Conservation (phyloP, 2,329 filamentous ascomycete genomes). For the Lecanoromycetidae sp. region DNA sequence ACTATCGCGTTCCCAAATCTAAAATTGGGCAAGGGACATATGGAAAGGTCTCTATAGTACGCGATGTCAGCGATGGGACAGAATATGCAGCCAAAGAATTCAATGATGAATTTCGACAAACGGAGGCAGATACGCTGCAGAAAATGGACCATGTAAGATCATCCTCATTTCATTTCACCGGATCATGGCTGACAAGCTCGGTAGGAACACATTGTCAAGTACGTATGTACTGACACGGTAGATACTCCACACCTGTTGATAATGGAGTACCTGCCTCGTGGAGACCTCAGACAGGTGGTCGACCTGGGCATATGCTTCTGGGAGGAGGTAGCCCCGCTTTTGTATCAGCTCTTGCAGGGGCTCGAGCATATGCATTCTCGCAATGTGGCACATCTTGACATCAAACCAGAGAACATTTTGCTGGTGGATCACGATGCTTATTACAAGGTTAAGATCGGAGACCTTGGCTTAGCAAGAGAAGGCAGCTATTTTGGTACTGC, state of each 20-base stretch:
- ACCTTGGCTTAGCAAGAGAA: slow-evolving; percentile 1
- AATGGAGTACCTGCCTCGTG: too few species aligned
- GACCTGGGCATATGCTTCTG: too few species aligned
- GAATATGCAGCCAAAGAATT: neutral
- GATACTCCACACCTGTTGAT: too few species aligned
- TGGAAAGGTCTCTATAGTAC: neutral
- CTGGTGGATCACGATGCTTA: neutral
- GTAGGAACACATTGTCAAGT: too few species aligned
- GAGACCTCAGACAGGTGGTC: too few species aligned
- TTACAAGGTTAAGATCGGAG: neutral
- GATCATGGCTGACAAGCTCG: neutral
- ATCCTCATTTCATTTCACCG: neutral
- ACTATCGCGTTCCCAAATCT: neutral
- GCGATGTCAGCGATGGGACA: neutral
- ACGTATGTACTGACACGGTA: too few species aligned
- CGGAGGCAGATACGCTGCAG: neutral
- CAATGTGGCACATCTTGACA: neutral
- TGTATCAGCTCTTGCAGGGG: neutral
- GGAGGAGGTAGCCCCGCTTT: neutral
- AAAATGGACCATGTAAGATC: neutral
- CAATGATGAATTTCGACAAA: neutral
- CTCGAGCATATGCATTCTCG: neutral
- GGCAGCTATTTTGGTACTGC: neutral
- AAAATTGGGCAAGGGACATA: neutral
- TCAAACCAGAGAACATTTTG: slow-evolving; percentile 8